Conservation (phyloP, 1,139 yeast genomes). For the Pichia sp. region DNA sequence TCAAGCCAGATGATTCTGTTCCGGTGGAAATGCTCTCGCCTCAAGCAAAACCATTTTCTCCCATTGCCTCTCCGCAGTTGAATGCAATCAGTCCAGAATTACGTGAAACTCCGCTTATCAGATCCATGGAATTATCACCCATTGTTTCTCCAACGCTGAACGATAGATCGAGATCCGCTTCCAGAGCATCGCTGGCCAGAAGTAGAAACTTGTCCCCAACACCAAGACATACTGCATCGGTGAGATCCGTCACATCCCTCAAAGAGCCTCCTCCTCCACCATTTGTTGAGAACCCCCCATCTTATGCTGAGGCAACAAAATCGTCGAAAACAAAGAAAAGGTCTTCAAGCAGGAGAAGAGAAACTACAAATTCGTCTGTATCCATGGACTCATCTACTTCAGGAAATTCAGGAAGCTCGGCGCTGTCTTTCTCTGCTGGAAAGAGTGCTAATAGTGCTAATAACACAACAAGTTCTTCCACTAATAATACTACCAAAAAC, state of each 20-base stretch:
- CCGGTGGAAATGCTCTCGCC: constrained; percentile 48
- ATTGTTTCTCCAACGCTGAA: constrained; percentile 11
- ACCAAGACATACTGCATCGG: neutral
- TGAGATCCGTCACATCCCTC: constrained; percentile 3
- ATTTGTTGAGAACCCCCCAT: constrained; percentile 30
- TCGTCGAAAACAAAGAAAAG: constrained; percentile 14
- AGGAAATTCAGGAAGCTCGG: constrained; percentile 4
- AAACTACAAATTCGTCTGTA: constrained; percentile 3
- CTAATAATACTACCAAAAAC: neutral
- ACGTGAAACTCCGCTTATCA: constrained; percentile 17
- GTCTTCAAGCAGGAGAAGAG: constrained; percentile 9
- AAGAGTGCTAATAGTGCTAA: neutral
- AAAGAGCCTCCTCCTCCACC: constrained; percentile 37
- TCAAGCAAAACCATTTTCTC: constrained; percentile 35
- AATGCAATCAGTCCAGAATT: constrained; percentile 29
- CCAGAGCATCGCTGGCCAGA: constrained; percentile 8
- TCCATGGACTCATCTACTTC: constrained; percentile 10
- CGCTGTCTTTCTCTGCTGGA: neutral
- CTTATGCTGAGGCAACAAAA: constrained; percentile 34
- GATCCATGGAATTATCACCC: constrained; percentile 18
- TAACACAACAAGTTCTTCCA: neutral
- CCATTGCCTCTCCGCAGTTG: constrained; percentile 31
- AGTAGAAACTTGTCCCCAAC: constrained; percentile 11
- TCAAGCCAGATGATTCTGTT: constrained; percentile 46
- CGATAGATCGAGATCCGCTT: constrained; percentile 9